Evolutionary conservation across 1,139 yeast species (phyloP), one percentile per base, ranked within the genome.

Genomic region (Yamadazyma trypodendri): DNA sequence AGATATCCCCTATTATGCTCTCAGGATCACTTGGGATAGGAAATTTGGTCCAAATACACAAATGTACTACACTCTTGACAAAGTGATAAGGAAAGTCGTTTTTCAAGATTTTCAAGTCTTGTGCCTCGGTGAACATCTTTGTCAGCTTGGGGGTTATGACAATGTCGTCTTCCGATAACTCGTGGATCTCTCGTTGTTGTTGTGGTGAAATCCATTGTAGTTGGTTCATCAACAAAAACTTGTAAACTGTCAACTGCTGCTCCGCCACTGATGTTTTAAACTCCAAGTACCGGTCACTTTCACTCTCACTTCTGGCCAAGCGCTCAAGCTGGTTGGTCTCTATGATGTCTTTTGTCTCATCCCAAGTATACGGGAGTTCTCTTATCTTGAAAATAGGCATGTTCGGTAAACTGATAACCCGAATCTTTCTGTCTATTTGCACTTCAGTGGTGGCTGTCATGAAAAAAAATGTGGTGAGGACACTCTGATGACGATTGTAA

Each of bases 11-110:
- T 14, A 52, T 42, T 2, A 54, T 53, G 34, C 66, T 60, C 23
- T 48, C 42, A 15, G 60, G 60, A 48, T 67, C 73, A 11, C 51
- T 50, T 2, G 60, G 63, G 24, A 67, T 65, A 17, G 42, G 47
- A 28, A 58, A 48, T 50, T 71, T 71, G 17, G 69, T 55, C 77
- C 77, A 71, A 22, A 69, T 61, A 43, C 76, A 70, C 39, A 69
- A 54, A 49, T 71, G 77, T 22, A 47, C 49, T 27, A 70, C 63
- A 38, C 60, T 61, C 0, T 42, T 32, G 14, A 60, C 68, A 43
- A 70, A 67, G 45, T 62, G 63, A 51, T 71, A 71, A 1, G 75
- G 75, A 48, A 69, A 71, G 44, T 68, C 71, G 49, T 71, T 71
- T 43, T 51, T 54, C 31, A 70, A 51, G 21, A 69, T 60, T 40